These are phyloP conservation scores for Leccinum barrowsii DNA, from an alignment of 768 basidiomycete species.

Conservation along the genomic window DNA sequence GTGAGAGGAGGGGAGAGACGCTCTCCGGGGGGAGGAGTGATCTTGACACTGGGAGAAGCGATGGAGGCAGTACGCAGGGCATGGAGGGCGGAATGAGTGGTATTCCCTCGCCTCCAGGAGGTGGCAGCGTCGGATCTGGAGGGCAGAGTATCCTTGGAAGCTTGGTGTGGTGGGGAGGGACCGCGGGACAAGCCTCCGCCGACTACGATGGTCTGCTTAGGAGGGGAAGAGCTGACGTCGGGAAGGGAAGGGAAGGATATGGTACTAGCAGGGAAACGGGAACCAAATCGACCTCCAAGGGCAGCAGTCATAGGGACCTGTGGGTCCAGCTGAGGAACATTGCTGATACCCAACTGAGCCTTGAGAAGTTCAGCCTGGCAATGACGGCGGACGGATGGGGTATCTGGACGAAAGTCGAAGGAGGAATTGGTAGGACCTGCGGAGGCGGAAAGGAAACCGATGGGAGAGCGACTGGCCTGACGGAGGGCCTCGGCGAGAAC, in stretches of 20 bases:
- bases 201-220: conserved; percentile 62
- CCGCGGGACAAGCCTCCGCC: conserved; percentile 74
- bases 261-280: conserved; percentile 46
- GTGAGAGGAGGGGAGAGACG: conserved; percentile 45
- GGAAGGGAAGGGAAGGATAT: conserved; percentile 38
- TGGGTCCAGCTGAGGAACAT: conserved; percentile 40
- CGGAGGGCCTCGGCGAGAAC: conserved; percentile 56
- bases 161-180: conserved; percentile 40
- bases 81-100: conserved; percentile 68
- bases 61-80: conserved; percentile 56
- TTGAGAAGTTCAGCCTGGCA: conserved; percentile 66
- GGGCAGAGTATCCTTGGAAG: conserved; percentile 35
- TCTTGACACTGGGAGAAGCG: conserved; percentile 59
- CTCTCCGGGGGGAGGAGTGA: conserved; percentile 70
- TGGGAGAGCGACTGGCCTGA: conserved; percentile 39
- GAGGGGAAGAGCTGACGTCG: conserved; percentile 36
- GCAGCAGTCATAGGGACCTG: conserved; percentile 79
- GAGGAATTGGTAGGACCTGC: conserved; percentile 63
- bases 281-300: conserved; percentile 72
- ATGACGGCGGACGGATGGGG: conserved; percentile 62
- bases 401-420: conserved; percentile 62
- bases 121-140: conserved; percentile 79
- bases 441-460: conserved; percentile 51
- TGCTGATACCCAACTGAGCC: conserved; percentile 49
- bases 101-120: conserved; percentile 75